phyloP scores from a whole-genome alignment of 805 yeast species.

The Candida koratica region DNA sequence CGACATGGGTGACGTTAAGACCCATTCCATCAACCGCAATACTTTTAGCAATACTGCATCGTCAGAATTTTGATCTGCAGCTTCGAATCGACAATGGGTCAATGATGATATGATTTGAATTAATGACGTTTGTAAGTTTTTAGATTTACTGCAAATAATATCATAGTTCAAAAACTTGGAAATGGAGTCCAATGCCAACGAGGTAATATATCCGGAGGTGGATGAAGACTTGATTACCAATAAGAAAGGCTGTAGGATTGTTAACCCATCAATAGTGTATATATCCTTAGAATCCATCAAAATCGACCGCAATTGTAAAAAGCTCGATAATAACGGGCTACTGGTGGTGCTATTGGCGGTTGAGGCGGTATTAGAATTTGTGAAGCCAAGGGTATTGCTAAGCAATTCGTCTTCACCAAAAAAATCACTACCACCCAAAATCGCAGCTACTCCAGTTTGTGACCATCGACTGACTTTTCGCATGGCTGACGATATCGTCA shows the following conservation, averaged over 20 bases:
- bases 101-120: constrained; percentile 69
- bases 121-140: constrained; percentile 53
- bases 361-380: constrained; percentile 7
- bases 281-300: constrained; percentile 52
- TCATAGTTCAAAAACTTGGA: constrained; percentile 68
- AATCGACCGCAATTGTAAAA: constrained; percentile 72
- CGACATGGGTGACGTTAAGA: constrained; percentile 64
- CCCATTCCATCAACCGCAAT: constrained; percentile 61
- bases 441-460: constrained; percentile 78
- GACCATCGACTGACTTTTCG: constrained; percentile 65
- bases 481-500: constrained; percentile 82
- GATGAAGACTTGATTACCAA: constrained; percentile 77
- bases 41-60: constrained; percentile 88
- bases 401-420: constrained; percentile 40
- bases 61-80: constrained; percentile 86
- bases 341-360: constrained; percentile 14
- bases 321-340: constrained; percentile 70
- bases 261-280: constrained; percentile 60
- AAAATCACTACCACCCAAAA: constrained; percentile 62
- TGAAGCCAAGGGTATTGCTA: constrained; percentile 16
- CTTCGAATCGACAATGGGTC: constrained; percentile 94
- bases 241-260: constrained; percentile 82
- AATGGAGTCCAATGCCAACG: constrained; percentile 72
- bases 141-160: constrained; percentile 54
- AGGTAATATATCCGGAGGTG: constrained; percentile 82